Percentiles rank a stretch among this genome's conserved stretches.
These are phyloP conservation scores for Nemania sp. DNA, from an alignment of 2,329 filamentous ascomycete genomes.

Conservation along the genomic window DNA sequence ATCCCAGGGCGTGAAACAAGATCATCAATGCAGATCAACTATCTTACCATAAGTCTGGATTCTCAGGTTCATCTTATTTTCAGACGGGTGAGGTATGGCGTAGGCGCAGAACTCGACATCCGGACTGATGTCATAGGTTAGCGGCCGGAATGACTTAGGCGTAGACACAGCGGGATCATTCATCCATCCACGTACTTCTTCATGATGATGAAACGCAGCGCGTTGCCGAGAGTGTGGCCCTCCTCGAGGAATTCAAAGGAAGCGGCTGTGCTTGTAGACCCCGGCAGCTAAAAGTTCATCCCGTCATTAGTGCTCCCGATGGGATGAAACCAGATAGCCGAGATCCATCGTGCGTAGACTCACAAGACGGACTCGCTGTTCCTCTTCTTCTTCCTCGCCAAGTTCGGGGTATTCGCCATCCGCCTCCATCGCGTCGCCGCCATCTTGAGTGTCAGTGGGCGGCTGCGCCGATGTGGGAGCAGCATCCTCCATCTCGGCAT, in stretches of 20 bases:
- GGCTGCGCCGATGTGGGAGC: slow-evolving; percentile 37
- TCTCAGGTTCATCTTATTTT: slow-evolving; percentile 93
- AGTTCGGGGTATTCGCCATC: slow-evolving; percentile 39
- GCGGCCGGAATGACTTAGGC: background rate
- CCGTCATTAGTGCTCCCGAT: slow-evolving; percentile 16
- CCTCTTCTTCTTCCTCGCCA: slow-evolving; percentile 52
- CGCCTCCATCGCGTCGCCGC: slow-evolving; percentile 39
- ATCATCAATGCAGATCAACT: background rate
- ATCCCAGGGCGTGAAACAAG: background rate
- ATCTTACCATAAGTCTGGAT: slow-evolving; percentile 94
- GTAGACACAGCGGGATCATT: background rate
- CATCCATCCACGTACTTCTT: slow-evolving; percentile 73
- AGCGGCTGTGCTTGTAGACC: slow-evolving; percentile 82
- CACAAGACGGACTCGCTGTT: slow-evolving; percentile 67
- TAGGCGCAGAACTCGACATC: slow-evolving; percentile 98
- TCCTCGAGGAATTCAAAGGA: slow-evolving; percentile 95
- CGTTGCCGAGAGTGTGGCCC: slow-evolving; percentile 94
- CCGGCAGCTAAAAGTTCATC: slow-evolving; percentile 66
- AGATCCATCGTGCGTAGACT: slow-evolving; percentile 32
- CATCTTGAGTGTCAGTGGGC: slow-evolving; percentile 47
- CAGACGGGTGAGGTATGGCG: slow-evolving; percentile 94
- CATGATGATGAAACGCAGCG: slow-evolving; percentile 93
- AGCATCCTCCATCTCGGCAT: slow-evolving; percentile 39
- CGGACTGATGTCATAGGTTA: slow-evolving; percentile 73
- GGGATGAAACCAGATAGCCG: slow-evolving; percentile 5